A percentile compares a stretch with the other conserved stretches of the same genome.
Conservation (phyloP, 139 green algal species). For the Chlamydomonas sp. region DNA sequence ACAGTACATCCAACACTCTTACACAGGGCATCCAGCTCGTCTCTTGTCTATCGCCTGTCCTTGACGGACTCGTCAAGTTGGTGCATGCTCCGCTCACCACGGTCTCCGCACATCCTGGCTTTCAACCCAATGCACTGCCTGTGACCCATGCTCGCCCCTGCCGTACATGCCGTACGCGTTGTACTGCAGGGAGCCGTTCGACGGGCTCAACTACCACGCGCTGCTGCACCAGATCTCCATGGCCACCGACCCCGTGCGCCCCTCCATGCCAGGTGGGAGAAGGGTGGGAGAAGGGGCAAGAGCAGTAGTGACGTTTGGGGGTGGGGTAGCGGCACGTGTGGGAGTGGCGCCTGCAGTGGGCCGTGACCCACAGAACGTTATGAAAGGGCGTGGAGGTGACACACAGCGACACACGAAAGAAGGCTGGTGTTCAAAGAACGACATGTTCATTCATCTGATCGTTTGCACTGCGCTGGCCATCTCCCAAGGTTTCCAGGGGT, state of each 20-base stretch:
- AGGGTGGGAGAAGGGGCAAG: background rate
- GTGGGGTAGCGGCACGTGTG: background rate
- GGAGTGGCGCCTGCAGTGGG: background rate
- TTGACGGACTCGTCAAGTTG: too few relatives aligned
- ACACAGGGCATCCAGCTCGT: too few relatives aligned
- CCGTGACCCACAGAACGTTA: background rate
- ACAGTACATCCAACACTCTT: too few relatives aligned
- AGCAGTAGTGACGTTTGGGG: too few relatives aligned
- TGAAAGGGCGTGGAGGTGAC: too few relatives aligned
- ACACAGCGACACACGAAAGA: too few relatives aligned
- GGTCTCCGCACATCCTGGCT: background rate
- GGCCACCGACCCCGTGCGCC: conserved; percentile 56
- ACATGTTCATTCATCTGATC: too few relatives aligned
- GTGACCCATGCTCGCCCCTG: background rate
- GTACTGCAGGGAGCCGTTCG: conserved; percentile 61
- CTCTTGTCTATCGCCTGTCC: too few relatives aligned
- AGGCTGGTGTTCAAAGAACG: too few relatives aligned
- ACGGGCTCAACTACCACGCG: conserved; percentile 84
- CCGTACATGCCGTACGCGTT: too few relatives aligned
- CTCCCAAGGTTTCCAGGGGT: background rate
- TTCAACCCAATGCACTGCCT: background rate
- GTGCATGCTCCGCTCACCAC: background rate
- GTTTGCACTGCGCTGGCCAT: too few relatives aligned
- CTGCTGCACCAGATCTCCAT: conserved; percentile 80
- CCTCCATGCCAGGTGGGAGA: conserved; percentile 64